Conservation (phyloP, 768 basidiomycete species). For the Naganishia vaughanmartiniae region DNA sequence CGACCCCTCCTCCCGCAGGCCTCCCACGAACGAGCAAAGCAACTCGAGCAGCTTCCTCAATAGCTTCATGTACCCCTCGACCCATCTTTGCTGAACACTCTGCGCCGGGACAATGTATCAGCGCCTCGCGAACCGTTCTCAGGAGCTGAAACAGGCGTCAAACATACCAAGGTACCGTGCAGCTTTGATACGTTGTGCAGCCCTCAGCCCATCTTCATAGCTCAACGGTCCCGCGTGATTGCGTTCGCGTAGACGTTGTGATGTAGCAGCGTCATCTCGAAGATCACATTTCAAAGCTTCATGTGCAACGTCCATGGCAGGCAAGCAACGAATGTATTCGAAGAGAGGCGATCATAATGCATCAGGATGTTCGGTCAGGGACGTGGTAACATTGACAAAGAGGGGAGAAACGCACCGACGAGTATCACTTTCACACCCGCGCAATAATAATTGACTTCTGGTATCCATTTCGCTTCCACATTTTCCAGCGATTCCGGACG, state of each 20-base stretch:
- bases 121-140: not conserved
- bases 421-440: conserved; percentile 94
- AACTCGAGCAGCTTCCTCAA: conserved; percentile 65
- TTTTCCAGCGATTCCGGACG: conserved; percentile 94
- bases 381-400: not conserved
- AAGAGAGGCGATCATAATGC: not conserved
- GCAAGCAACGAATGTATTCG: conserved; percentile 23
- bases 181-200: conserved; percentile 51
- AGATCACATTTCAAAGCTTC: conserved; percentile 93
- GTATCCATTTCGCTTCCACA: conserved; percentile 70
- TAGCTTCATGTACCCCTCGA: conserved; percentile 87
- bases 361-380: not conserved
- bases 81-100: conserved; percentile 98
- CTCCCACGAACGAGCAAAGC: conserved; percentile 32
- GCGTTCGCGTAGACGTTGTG: conserved; percentile 70
- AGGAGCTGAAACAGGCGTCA: not conserved
- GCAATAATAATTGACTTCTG: conserved; percentile 69
- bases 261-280: conserved; percentile 72
- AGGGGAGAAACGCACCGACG: conserved; percentile 66
- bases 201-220: conserved; percentile 84
- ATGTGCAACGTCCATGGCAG: no score
- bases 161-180: conserved; percentile 85
- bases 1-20: conserved; percentile 6
- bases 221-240: conserved; percentile 67
- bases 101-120: conserved; percentile 46